phyloP scores from a whole-genome alignment of 2,329 filamentous ascomycete genomes.

The Pyrenophora tritici-repentis region DNA sequence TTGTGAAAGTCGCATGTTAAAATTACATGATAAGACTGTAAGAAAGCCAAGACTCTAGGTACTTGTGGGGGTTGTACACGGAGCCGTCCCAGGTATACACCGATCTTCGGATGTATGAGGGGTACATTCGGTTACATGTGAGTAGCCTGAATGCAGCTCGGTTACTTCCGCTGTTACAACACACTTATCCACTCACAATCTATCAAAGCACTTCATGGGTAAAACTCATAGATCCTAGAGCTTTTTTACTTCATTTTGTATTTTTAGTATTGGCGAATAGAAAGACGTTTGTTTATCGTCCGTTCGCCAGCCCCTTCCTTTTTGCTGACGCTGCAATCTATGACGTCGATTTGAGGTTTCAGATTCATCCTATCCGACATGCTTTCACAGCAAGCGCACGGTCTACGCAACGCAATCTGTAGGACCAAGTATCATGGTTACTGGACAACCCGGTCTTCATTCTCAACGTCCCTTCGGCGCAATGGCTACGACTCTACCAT shows the following conservation, averaged over 20 bases:
- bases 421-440: constrained; percentile 1
- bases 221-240: neutral
- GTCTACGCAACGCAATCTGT: constrained; percentile 13
- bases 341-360: constrained; percentile 13
- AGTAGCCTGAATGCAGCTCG: constrained; percentile 17
- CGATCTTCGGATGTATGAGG: constrained; percentile 11
- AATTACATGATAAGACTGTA: neutral
- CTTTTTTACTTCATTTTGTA: neutral
- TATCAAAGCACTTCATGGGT: neutral
- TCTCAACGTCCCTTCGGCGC: constrained; percentile 36
- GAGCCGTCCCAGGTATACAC: neutral
- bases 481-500: constrained; percentile 65
- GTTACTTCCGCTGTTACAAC: constrained; percentile 10
- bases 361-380: constrained; percentile 11
- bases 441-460: constrained; percentile 20
- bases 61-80: neutral
- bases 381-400: constrained; percentile 20
- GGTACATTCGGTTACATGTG: constrained; percentile 22
- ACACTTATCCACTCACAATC: constrained; percentile 1
- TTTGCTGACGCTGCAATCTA: neutral
- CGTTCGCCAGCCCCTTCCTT: neutral
- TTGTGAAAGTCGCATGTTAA: too few species aligned
- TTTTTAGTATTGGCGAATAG: neutral
- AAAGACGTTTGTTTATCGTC: neutral
- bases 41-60: neutral